phyloP scores from a whole-genome alignment of 495 filamentous ascomycete genomes.

The Neurospora discreta region DNA sequence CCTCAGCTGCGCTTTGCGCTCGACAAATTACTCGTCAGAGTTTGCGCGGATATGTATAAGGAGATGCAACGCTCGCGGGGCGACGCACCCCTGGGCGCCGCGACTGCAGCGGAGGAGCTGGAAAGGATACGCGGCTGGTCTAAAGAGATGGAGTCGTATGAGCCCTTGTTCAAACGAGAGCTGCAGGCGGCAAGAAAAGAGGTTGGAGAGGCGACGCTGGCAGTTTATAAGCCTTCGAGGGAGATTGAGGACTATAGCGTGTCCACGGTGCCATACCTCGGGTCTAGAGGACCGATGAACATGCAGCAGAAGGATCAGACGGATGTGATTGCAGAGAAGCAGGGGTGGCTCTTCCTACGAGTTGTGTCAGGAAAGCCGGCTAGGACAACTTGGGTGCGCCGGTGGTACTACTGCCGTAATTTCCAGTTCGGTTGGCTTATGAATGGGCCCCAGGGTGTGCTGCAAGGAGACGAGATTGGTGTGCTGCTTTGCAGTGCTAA shows the following conservation, averaged over 20 bases:
- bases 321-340: conserved; percentile 57
- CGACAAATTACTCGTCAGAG: conserved; percentile 71
- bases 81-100: conserved; percentile 20
- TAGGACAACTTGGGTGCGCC: conserved; percentile 71
- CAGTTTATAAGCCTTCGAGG: conserved; percentile 63
- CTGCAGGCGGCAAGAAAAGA: conserved; percentile 66
- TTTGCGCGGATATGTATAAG: conserved; percentile 77
- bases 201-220: conserved; percentile 68
- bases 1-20: conserved; percentile 71
- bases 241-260: conserved; percentile 89
- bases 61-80: conserved; percentile 64
- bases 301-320: conserved; percentile 35
- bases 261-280: conserved; percentile 75
- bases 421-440: conserved; percentile 94
- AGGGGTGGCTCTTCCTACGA: conserved; percentile 85
- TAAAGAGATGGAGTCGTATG: conserved; percentile 79
- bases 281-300: conserved; percentile 54
- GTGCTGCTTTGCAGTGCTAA: conserved; percentile 88
- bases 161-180: conserved; percentile 67
- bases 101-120: conserved; percentile 48
- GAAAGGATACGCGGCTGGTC: conserved; percentile 86
- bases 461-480: conserved; percentile 92
- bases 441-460: conserved; percentile 77
- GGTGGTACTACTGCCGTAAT: conserved; percentile 92
- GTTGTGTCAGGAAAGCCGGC: conserved; percentile 80